Evolutionary conservation across 805 yeast species (phyloP), one percentile per base, ranked within the genome.

Genomic region (Naumovozyma castellii): DNA sequence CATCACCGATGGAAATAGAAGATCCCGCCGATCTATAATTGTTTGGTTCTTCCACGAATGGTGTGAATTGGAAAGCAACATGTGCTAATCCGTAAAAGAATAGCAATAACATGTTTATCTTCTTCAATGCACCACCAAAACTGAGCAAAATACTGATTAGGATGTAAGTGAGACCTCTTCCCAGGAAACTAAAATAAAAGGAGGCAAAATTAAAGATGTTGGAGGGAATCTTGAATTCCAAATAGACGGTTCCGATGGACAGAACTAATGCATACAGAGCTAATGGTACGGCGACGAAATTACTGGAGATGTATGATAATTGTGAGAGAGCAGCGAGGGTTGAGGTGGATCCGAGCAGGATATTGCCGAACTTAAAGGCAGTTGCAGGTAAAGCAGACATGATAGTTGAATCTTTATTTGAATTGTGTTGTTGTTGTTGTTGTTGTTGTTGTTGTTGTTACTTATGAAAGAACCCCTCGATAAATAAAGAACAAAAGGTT

Each of bases 21-120:
- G 58, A 68, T n/a, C 68, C 68, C 33, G 68, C 78, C 30, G 71
- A 64, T 52, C 72, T 82, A 84, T 86, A 84, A 62, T 81, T 84
- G 42, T 75, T 82, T 15, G 95, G 96, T 20, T 87, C 81, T 39
- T 83, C 79, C 32, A 84, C 67, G 44, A 82, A 73, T 15, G 88
- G 86, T 19, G 83, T 61, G 37, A 81, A 80, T 60, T 85, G 92
- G 52, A 85, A 69, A 1, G 63, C 74, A 36, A 71, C 56, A 60
- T 69, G 85, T 2, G 62, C 72, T 17, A 75, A 54, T 20, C 95
- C 95, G 18, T 77, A 59, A 2, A 75, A 32, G 31, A 75, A 70
- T n/a, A 84, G 65, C 12, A 82, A 37, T 8, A 80, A 46, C 2
- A 80, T 80, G n/a, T 75, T 65, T 33, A 84, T 56, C 30, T 74